A percentile compares a stretch with the other conserved stretches of the same genome.
phyloP scores from a whole-genome alignment of 257 asterid genomes.

The Vinca minor region DNA sequence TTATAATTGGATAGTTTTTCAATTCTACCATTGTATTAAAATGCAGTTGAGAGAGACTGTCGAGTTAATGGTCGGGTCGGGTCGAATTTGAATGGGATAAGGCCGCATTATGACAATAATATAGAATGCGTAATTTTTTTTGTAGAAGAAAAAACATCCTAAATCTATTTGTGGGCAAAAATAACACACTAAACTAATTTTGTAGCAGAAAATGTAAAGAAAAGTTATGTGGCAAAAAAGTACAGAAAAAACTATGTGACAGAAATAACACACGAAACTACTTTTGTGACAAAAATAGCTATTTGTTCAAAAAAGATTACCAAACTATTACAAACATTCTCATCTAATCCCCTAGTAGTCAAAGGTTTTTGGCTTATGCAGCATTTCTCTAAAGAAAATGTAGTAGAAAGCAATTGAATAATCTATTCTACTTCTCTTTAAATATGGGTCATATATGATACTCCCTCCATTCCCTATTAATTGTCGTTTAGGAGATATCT shows the following conservation, averaged over 20 bases:
- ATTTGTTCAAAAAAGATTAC: not conserved
- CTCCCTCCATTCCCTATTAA: no score
- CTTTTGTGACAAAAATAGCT: not conserved
- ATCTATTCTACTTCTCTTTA: conserved; percentile 9
- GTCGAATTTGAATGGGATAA: no score
- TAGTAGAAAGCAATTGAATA: conserved; percentile 8
- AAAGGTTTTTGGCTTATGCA: not conserved
- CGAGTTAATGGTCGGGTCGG: no score
- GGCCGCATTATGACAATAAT: not conserved
- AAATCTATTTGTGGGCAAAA: no score
- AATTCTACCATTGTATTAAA: no score
- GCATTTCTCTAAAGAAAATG: not conserved
- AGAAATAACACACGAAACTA: not conserved
- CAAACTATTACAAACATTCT: not conserved
- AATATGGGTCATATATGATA: no score
- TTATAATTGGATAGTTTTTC: no score
- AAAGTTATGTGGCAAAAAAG: no score
- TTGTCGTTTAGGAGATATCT: no score
- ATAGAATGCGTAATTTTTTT: not conserved
- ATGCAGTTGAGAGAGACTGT: no score
- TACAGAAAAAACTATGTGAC: no score
- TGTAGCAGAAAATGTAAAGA: not conserved
- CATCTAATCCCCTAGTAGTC: not conserved
- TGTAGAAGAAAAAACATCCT: not conserved
- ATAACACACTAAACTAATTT: no score